Conservation (phyloP, 2,329 filamentous ascomycete species). For the Hortaea werneckii region DNA sequence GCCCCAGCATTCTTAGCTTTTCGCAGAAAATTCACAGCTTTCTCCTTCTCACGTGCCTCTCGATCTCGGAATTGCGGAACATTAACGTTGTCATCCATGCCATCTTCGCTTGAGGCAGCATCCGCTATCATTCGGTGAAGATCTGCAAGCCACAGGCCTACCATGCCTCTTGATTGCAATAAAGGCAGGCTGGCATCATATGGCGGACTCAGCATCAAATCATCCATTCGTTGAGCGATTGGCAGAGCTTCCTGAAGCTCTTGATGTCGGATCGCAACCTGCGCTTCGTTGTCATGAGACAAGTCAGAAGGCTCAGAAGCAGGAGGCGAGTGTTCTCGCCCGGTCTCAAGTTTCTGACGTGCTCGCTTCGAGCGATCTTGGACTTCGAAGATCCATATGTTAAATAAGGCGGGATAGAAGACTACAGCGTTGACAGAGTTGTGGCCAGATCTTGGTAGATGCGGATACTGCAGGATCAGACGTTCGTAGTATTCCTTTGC, state of each 20-base stretch:
- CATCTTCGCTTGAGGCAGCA: not conserved
- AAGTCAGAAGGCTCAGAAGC: not conserved
- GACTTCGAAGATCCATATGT: constrained; percentile 68
- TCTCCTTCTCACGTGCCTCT: not conserved
- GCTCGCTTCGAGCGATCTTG: constrained; percentile 48
- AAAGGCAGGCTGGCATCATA: constrained; percentile 59
- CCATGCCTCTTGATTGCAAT: constrained; percentile 60
- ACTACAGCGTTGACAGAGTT: constrained; percentile 55
- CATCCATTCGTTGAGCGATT: constrained; percentile 61
- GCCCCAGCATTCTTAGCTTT: not conserved
- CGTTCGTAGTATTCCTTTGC: constrained; percentile 64
- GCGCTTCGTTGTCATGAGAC: constrained; percentile 1
- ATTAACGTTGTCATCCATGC: not conserved
- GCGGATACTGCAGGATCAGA: constrained; percentile 67
- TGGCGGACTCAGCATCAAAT: constrained; percentile 57
- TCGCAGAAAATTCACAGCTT: not conserved
- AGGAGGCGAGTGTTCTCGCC: not conserved
- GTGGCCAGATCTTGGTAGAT: constrained; percentile 48
- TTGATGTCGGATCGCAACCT: not conserved
- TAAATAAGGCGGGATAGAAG: constrained; percentile 74
- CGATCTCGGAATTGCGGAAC: not conserved
- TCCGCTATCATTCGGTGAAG: constrained; percentile 31
- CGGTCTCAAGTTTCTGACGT: constrained; percentile 13
- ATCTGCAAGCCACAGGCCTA: constrained; percentile 66
- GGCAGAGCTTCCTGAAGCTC: constrained; percentile 51